phyloP scores from a whole-genome alignment of 1,284 basidiomycete species.

The Ustilago curta region DNA sequence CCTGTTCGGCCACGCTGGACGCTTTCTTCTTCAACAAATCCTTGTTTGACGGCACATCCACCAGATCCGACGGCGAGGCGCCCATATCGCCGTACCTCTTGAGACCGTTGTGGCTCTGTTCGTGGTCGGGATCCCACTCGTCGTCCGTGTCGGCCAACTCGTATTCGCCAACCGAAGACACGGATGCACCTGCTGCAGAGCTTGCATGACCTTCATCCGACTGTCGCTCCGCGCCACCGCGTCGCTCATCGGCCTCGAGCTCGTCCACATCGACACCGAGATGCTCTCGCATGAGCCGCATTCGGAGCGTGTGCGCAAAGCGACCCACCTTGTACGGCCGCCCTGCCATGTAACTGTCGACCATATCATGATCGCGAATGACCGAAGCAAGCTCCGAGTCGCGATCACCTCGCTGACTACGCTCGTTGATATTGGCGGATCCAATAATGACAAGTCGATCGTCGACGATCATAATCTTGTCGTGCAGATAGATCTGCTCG shows the following conservation, averaged over 20 bases:
- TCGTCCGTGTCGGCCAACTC: constrained; percentile 53
- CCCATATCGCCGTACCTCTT: constrained; percentile 14
- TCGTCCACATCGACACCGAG: constrained; percentile 93
- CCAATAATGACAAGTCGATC: constrained; percentile 97
- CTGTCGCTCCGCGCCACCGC: constrained; percentile 7
- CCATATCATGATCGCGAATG: constrained; percentile 95
- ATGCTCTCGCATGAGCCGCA: constrained; percentile 96
- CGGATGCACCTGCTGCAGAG: constrained; percentile 9
- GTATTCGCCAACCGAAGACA: constrained; percentile 9
- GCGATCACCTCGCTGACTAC: constrained; percentile 92
- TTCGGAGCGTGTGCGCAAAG: constrained; percentile 92
- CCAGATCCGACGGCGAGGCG: constrained; percentile 15
- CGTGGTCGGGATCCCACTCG: constrained; percentile 82
- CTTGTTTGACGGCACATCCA: constrained; percentile 30
- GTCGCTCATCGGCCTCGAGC: constrained; percentile 72
- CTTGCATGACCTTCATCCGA: constrained; percentile 12
- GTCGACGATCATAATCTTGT: constrained; percentile 86
- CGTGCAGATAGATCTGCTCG: constrained; percentile 75
- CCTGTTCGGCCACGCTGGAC: constrained; percentile 16
- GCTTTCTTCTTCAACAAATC: constrained; percentile 19
- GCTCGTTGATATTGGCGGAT: constrained; percentile 99
- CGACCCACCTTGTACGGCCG: constrained; percentile 94
- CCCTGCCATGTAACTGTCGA: constrained; percentile 90
- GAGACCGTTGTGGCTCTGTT: constrained; percentile 73
- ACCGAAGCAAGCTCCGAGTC: constrained; percentile 95